Conservation (phyloP, 805 yeast genomes). For the Jamesozyma spencerorum region DNA sequence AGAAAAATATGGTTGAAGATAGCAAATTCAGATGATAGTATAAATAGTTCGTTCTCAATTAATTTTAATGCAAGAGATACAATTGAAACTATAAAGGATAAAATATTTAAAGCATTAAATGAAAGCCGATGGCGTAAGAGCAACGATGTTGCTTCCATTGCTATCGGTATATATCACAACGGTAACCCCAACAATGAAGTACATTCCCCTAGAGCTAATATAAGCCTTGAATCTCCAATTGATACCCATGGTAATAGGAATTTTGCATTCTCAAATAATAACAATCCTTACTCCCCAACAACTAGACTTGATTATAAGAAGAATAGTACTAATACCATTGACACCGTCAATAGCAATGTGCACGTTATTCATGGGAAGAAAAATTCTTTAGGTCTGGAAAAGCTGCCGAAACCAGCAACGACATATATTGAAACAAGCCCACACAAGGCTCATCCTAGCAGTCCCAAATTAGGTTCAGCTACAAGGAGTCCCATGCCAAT, state of each 20-base stretch:
- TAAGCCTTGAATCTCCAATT: too few relatives aligned
- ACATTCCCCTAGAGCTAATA: too few relatives aligned
- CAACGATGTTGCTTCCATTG: slow-evolving; percentile 55
- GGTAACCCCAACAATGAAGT: slow-evolving; percentile 3
- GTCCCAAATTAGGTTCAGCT: slow-evolving; percentile 4
- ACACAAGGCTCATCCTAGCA: slow-evolving; percentile 11
- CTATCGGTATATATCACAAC: slow-evolving; percentile 37
- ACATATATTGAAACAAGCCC: slow-evolving; percentile 6
- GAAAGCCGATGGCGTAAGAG: slow-evolving; percentile 53
- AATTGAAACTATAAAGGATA: slow-evolving; percentile 71
- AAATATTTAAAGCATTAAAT: slow-evolving; percentile 45
- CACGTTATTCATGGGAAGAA: too few relatives aligned
- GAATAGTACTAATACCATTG: too few relatives aligned
- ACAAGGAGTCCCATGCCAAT: background rate
- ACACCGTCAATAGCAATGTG: too few relatives aligned
- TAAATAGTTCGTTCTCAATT: slow-evolving; percentile 53
- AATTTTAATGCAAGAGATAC: slow-evolving; percentile 52
- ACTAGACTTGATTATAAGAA: too few relatives aligned
- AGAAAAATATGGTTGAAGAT: slow-evolving; percentile 19
- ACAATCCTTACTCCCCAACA: too few relatives aligned
- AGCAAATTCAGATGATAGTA: slow-evolving; percentile 7
- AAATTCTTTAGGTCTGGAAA: too few relatives aligned
- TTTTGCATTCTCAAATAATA: too few relatives aligned
- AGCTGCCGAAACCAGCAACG: too few relatives aligned
- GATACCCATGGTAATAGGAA: too few relatives aligned